Base-by-base conservation (phyloP, 2,329 filamentous ascomycete species). In the Orbilia ellipsospora region DNA sequence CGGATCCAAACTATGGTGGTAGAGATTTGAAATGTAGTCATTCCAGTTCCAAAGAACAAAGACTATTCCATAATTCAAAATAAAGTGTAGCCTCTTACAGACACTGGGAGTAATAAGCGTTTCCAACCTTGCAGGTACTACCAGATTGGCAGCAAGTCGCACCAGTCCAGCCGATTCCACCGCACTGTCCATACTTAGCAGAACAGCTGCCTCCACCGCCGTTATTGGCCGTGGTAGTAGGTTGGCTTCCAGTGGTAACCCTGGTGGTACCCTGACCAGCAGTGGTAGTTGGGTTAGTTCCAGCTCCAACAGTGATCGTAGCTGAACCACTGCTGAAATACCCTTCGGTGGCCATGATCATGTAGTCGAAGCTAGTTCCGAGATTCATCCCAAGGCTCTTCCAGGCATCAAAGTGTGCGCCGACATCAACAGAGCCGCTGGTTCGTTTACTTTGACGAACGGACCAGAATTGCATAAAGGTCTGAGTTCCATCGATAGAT, bases 351-450 rank as follows among this genome's bases (percentile, higher is more conserved):
- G 86, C 86, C 18, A 87, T 81, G 74, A 88, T 86, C 82, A 85
- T 83, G 80, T 88, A 88, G 80, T 88, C 82, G 77, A 84, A 82
- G 45, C 77, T 82, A 28, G 70, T 40, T 1, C 86, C 87, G 10
- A 88, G 79, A 26, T 81, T 82, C 80, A 87, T 80, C 2, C 86
- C 86, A n/a, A 80, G 78, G 44, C 82, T 81, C 18, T 80, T 80
- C 87, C 87, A 88, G 6, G 86, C 86, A 77, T 85, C 82, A 78
- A 88, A 87, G 80, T 88, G 86, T 77, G 83, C 85, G 23, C 80
- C 81, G 1, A 83, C 83, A 44, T 83, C 85, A 74, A 88, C 84
- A 5, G 84, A 85, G 2, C 86, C 87, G 63, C 83, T 82, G 23
- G 83, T 82, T 57, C 86, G 83, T 83, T 87, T 87, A 65, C 77